Evolutionary conservation across 2,329 filamentous ascomycete species (phyloP), one percentile per base, ranked within the genome.

Genomic region (Alternaria gaisen): DNA sequence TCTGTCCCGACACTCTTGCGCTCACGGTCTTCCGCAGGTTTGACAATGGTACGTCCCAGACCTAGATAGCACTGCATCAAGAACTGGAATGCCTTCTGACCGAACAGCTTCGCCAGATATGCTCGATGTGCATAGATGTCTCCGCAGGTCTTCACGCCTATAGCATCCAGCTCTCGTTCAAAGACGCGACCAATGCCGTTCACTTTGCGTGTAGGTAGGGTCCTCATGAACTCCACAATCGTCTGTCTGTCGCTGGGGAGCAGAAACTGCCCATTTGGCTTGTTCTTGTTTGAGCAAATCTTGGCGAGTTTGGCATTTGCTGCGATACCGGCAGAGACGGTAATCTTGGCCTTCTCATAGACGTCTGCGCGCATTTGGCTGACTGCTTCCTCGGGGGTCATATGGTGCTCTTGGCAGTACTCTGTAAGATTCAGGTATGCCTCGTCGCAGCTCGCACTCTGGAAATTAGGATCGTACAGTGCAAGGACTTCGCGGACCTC

Each of bases 151-250:
- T 91, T 91, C 70, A 98, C 86, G 0, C 94, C 94, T 46, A 98
- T 89, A 4, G 94, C 92, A 44, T 92, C 87, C 2, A 99, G 85
- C 75, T 99, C 93, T 58, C 95, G 87, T 79, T 98, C 95, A 63
- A 97, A 90, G 0, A 98, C 95, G 22, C 95, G 87, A 0, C 95
- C 95, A n/a, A 99, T 87, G 1, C 95, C 95, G 67, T 97, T 97
- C 43, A 98, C 91, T 74, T 97, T 97, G 34, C 95, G 87, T 0
- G 93, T 93, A 0, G 94, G 90, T 24, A 99, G 82, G 30, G 90
- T 86, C 11, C 86, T 85, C 91, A 98, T 97, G 74, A 97, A 98
- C 0, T 85, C 81, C 86, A 98, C 88, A 61, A 99, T 93, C 1
- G 87, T 85, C 26, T 82, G 80, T 10, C 94, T 86, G 41, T 97